Conservation (phyloP, 495 filamentous ascomycete species). For the Podospora tetraspora region DNA sequence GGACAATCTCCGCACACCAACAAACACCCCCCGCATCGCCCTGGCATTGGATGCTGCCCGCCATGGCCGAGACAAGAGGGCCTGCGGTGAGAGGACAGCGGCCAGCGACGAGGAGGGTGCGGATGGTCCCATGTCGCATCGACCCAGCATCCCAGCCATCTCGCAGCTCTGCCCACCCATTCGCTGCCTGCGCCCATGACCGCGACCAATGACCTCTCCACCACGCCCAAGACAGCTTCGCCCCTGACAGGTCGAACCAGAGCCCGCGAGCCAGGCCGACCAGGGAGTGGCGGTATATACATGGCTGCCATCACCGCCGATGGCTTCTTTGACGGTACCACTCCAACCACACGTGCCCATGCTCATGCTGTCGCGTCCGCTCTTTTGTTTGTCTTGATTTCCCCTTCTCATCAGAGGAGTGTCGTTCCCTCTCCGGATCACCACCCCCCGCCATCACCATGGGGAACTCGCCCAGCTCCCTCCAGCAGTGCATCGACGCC, state of each 20-base stretch:
- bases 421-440: neutral
- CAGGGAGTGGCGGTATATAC: neutral
- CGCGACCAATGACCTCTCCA: neutral
- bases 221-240: neutral
- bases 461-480: conserved; percentile 26
- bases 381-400: neutral
- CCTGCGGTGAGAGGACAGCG: neutral
- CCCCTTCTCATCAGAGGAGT: neutral
- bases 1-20: conserved; percentile 1
- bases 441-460: conserved; percentile 9
- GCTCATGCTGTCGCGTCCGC: neutral
- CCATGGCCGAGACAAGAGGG: neutral
- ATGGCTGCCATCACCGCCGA: neutral
- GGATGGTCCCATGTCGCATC: conserved; percentile 16
- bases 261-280: neutral
- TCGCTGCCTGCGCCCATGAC: neutral
- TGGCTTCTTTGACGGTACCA: neutral
- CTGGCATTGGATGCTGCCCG: conserved; percentile 6
- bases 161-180: conserved; percentile 1
- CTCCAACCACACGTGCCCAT: neutral
- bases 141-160: neutral
- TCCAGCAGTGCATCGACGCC: conserved; percentile 36
- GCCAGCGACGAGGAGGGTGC: conserved; percentile 3
- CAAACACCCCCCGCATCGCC: conserved; percentile 1
- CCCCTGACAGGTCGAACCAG: neutral